A percentile compares a stretch with the other conserved stretches of the same genome.
phyloP scores from a whole-genome alignment of 2,329 filamentous ascomycete species.

The Verruconis gallopava region DNA sequence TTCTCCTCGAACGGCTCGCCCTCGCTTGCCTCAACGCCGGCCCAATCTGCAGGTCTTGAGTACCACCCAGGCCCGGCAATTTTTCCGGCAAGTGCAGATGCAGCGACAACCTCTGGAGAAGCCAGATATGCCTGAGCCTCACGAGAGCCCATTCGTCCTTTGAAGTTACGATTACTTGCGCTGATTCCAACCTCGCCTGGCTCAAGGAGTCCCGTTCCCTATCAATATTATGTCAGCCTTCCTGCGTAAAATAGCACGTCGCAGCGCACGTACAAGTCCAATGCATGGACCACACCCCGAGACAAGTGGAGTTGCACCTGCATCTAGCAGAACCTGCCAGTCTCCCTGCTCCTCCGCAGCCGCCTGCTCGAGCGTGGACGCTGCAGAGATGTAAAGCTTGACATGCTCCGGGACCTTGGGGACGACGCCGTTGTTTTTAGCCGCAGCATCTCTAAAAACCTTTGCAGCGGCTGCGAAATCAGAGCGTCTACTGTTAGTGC shows the following conservation, averaged over 20 bases:
- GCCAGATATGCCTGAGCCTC: conserved; percentile 76
- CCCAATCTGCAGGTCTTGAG: conserved; percentile 52
- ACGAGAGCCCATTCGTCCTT: conserved; percentile 74
- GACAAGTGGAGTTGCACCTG: conserved; percentile 62
- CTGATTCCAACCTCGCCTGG: conserved; percentile 76
- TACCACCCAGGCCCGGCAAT: conserved; percentile 72
- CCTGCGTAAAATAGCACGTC: too few species aligned
- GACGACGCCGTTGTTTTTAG: conserved; percentile 42
- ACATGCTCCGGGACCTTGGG: conserved; percentile 65
- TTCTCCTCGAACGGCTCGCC: conserved; percentile 49
- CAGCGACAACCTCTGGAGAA: conserved; percentile 83
- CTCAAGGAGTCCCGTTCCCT: conserved; percentile 68
- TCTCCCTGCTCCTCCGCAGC: conserved; percentile 68
- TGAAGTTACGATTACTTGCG: conserved; percentile 80
- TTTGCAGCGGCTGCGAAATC: conserved; percentile 71
- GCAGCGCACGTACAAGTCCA: conserved; percentile 34
- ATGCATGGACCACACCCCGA: conserved; percentile 78
- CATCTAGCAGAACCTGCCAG: conserved; percentile 71
- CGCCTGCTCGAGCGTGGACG: conserved; percentile 64
- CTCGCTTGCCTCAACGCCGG: conserved; percentile 57
- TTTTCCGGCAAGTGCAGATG: conserved; percentile 63
- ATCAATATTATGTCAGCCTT: too few species aligned
- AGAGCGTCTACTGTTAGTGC: conserved; percentile 73
- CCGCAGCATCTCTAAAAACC: conserved; percentile 70
- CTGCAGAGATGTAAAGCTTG: conserved; percentile 80